phyloP scores from a whole-genome alignment of 148 eudicot species.

The Selenicereus undatus region DNA sequence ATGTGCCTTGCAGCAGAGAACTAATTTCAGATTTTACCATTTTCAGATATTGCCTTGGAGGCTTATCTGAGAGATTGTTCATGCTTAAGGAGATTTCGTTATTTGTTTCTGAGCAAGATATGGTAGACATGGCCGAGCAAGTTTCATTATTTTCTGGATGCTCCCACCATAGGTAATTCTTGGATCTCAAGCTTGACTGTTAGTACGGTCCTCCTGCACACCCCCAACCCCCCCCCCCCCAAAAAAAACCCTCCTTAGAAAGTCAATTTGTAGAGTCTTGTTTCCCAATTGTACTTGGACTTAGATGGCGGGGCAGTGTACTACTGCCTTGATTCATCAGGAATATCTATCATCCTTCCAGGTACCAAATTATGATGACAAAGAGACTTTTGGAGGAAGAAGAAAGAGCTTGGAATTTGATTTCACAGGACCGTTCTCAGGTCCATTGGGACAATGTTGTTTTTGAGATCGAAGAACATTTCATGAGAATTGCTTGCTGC shows the following conservation, averaged over 20 bases:
- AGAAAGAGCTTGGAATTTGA: conserved; percentile 60
- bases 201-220: not conserved
- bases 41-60: conserved; percentile 88
- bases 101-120: conserved; percentile 48
- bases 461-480: conserved; percentile 56
- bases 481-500: conserved; percentile 65
- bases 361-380: conserved; percentile 72
- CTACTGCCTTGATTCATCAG: not conserved
- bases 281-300: not conserved
- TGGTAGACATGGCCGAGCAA: conserved; percentile 62
- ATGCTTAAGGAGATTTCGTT: conserved; percentile 71
- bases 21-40: conserved; percentile 59
- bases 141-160: conserved; percentile 78
- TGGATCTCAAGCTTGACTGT: conserved; percentile 1
- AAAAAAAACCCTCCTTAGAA: not conserved
- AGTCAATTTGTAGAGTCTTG: not conserved
- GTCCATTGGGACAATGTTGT: conserved; percentile 73
- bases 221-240: too few species aligned
- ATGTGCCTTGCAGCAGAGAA: conserved; percentile 34
- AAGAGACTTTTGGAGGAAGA: conserved; percentile 83
- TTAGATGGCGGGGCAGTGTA: not conserved
- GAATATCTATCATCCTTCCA: conserved; percentile 15
- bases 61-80: conserved; percentile 62
- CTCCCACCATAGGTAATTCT: conserved; percentile 77
- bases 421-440: conserved; percentile 49